A percentile compares a stretch with the other conserved stretches of the same genome.
Evolutionary conservation across 176 grass and related monocot species (phyloP).

Genomic region (barley (Hordeum vulgare)): DNA sequence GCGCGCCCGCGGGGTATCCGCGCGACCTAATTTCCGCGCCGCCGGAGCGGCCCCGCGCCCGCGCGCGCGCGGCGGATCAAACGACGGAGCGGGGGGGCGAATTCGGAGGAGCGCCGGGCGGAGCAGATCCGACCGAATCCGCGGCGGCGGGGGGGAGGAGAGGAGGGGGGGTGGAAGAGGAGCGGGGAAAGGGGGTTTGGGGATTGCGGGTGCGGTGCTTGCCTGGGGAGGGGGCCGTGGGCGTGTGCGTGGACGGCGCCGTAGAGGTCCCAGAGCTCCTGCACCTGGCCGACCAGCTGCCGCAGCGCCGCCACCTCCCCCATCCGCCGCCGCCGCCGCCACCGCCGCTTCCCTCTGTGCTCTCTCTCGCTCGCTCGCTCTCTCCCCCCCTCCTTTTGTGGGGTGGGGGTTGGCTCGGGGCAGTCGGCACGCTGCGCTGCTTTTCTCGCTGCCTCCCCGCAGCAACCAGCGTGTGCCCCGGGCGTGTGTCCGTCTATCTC

Average conservation of each 20-base stretch:
- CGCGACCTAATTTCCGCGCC: not conserved
- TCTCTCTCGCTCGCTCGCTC: not conserved
- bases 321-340: conserved; percentile 41
- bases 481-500: not conserved
- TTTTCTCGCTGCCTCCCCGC: not conserved
- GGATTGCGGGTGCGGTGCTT: not conserved
- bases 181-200: not conserved
- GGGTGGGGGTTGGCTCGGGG: not conserved
- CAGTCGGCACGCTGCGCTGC: not conserved
- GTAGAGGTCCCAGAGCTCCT: conserved; percentile 94
- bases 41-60: too few species aligned
- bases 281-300: conserved; percentile 82
- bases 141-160: not conserved
- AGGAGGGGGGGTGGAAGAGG: too few species aligned
- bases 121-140: conserved; percentile 22
- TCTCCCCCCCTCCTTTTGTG: not conserved
- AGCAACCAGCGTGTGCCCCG: not conserved
- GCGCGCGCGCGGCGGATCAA: not conserved
- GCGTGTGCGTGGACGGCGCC: conserved; percentile 42
- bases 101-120: not conserved
- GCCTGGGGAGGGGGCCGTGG: conserved; percentile 45
- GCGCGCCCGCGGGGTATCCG: not conserved
- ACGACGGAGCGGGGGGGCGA: not conserved
- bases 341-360: not conserved
- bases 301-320: conserved; percentile 75